phyloP scores from a whole-genome alignment of 2,329 filamentous ascomycete species.

The Colletotrichum gigasporum region DNA sequence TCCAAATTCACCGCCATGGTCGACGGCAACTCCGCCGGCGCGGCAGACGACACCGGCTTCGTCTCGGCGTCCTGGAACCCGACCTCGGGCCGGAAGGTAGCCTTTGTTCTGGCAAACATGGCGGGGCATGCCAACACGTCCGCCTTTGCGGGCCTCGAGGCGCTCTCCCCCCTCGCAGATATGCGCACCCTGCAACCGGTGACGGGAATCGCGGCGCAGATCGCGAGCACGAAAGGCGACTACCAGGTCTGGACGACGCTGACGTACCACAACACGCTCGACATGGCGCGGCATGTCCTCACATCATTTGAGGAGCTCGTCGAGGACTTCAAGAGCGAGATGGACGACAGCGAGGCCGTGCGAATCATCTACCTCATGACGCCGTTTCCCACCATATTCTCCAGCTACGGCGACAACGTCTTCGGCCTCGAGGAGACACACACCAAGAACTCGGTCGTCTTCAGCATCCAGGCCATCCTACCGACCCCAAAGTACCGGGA shows the following conservation, averaged over 20 bases:
- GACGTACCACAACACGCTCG: background rate
- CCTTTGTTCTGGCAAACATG: background rate
- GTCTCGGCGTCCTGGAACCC: background rate
- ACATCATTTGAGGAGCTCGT: background rate
- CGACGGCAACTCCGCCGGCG: background rate
- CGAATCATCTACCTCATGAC: conserved; percentile 9
- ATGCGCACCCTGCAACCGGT: background rate
- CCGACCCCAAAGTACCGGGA: background rate
- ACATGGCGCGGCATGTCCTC: background rate
- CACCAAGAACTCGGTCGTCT: background rate
- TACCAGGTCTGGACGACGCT: conserved; percentile 5
- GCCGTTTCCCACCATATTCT: conserved; percentile 16
- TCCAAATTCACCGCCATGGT: conserved; percentile 1
- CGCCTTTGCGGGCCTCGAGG: background rate
- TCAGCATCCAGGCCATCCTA: background rate
- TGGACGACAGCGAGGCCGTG: background rate
- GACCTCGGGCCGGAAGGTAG: background rate
- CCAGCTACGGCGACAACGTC: background rate
- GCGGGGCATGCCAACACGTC: background rate
- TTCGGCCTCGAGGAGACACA: background rate
- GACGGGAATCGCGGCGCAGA: background rate
- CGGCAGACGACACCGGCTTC: background rate
- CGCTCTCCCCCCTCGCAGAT: background rate
- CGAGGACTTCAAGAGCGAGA: background rate
- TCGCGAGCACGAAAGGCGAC: background rate